Base-by-base conservation (phyloP, 805 yeast genomes). In the Blastobotrys parvus region DNA sequence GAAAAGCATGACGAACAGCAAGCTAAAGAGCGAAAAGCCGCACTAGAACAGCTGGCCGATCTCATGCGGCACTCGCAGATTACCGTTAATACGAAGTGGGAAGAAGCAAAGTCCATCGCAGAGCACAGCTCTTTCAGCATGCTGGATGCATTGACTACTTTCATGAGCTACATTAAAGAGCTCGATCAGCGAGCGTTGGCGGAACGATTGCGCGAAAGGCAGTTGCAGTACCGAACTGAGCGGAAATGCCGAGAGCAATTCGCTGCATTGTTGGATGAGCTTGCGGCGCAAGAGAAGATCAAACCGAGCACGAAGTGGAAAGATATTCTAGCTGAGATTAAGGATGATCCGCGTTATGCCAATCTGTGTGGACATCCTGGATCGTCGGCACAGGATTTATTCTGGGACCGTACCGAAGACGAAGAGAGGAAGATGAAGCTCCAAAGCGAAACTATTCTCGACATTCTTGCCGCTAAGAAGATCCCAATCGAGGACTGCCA, bases 311-410 rank as follows among this genome's bases (percentile, higher is more conserved):
- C 82, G 1, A 66, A 61, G 40, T 87, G 94, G 80, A 62, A 60
- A 38, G 80, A 80, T 19, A 54, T 84, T 1, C 68, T 74, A 34
- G 64, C 71, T 0, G 46, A 55, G 3, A 52, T 86, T 1, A 75
- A 75, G 45, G 71, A 74, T 25, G 82, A 80, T 47, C 67, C 66
- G 37, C 63, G 75, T 13, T 87, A 82, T 55, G 53, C 74, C 13
- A 75, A 71, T 18, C 49, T 87, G 30, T 69, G 87, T 44, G 95
- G 94, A 0, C 70, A 88, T 42, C 68, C 74, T 36, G 95, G 95
- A 0, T 86, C 95, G 0, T 71, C 78, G 1, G 82, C 95, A 0
- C 55, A 80, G 34, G 94, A 87, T 49, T 61, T 84, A 33, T 87
- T 82, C 58, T 74, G 85, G 75, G 95, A 88, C 58, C 54, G 73